Base-by-base conservation (phyloP, 768 basidiomycete genomes). In the Fomitopsis pulvina region DNA sequence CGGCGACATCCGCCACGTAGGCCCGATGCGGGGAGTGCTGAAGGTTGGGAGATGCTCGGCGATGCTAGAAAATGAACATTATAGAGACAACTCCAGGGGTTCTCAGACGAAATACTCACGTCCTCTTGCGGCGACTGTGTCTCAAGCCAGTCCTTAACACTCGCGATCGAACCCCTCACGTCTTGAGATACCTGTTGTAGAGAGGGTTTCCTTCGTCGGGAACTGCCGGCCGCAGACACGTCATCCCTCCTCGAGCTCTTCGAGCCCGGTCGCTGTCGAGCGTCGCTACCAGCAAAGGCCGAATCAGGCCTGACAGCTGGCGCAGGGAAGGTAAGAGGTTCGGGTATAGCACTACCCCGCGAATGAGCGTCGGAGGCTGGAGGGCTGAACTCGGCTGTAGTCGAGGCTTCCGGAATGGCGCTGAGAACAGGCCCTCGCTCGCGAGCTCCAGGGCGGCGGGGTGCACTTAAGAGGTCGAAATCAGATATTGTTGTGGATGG, bases 351-450 rank as follows among this genome's bases (percentile, higher is more conserved):
- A 10, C 45, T 38, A 24, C 42, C 47, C 27, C 53, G 50, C 14
- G 39, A 25, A 0, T 49, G 47, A 22, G 48, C 53, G 16, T 60
- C 59, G n/a, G 52, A 48, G 3, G 53, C 47, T 14, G 62, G 62
- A 27, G 57, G 60, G 45, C 47, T 54, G 45, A 52, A 59, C 38
- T 62, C 63, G 50, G 57, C 52, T 3, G 62, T 57, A 26, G 57
- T 59, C 6, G 59, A 49, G 4, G 58, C 59, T 28, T 64, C 63
- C 2, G 56, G 56, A 28, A 64, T 64, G 2, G 55, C 54, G 49
- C 59, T 57, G 32, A 64, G 45, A 4, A 50, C 53, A 18, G 52
- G 50, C 37, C 46, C 54, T 3, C 58, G 45, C 7, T 57, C 52
- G 21, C 55, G 50, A 10, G 52, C 29, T 24, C 48, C 48, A 25